phyloP scores from a whole-genome alignment of 1,284 basidiomycete species.

The Schizophyllum commune region DNA sequence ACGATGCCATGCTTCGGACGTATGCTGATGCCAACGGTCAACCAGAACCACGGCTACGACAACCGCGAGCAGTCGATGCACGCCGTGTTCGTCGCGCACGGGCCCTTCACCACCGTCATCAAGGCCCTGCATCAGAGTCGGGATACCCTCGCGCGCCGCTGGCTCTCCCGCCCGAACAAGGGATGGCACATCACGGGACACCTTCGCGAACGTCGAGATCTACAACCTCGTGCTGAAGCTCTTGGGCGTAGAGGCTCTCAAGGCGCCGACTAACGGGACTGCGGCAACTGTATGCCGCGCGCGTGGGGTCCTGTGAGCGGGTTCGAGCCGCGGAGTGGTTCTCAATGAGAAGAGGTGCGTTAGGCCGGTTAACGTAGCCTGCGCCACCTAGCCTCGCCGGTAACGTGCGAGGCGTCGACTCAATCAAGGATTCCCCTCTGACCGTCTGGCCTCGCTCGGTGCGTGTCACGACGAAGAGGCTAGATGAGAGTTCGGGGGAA shows the following conservation, averaged over 20 bases:
- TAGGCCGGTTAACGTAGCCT: no score
- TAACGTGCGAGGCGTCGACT: no score
- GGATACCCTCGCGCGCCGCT: conserved; percentile 14
- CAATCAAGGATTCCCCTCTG: no score
- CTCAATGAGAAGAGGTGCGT: no score
- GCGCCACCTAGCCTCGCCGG: no score
- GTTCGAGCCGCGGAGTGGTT: no score
- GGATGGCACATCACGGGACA: conserved; percentile 65
- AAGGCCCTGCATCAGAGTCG: conserved; percentile 44
- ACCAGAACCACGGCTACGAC: conserved; percentile 79
- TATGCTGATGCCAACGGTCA: no score
- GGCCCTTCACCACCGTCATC: conserved; percentile 68
- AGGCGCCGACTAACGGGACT: conserved; percentile 72
- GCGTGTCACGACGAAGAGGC: no score
- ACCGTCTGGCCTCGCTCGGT: no score
- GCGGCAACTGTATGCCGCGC: conserved; percentile 14
- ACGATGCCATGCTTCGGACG: no score
- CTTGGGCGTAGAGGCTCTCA: conserved; percentile 49
- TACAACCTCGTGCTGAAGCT: conserved; percentile 78
- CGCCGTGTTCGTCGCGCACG: conserved; percentile 85
- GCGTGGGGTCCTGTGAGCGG: no score
- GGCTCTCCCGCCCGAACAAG: conserved; percentile 30
- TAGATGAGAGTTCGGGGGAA: no score
- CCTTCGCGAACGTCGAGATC: conserved; percentile 79
- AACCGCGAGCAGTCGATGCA: conserved; percentile 73